Evolutionary conservation across 495 filamentous ascomycete species (phyloP), one percentile per base, ranked within the genome.

Genomic region (Talaromyces stipitatus): DNA sequence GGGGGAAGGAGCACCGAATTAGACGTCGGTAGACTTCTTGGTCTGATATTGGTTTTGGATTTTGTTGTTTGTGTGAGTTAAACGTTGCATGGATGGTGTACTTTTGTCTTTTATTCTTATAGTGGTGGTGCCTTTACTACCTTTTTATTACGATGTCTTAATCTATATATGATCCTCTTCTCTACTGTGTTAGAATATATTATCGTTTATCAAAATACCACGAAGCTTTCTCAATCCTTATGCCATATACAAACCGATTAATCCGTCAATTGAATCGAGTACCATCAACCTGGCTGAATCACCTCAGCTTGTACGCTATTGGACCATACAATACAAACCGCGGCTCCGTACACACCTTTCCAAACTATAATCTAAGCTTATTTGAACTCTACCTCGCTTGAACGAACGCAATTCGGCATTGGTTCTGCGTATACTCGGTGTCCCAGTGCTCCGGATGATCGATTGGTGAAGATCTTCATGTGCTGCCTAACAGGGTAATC

Each of bases 1-100:
- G 88, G 71, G 88, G 86, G 52, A 87, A 85, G 61, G 90, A 92
- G 64, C 76, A 78, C 59, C 72, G 69, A 57, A 65, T 79, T n/a
- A 75, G 72, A 60, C 71, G 72, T 33, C 71, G 71, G 45, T 78
- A 61, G 45, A 48, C 4, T 26, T 26, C 24, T 48, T 53, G 48
- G 8, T 50, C 5, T 56, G 26, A 12, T 54, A 14, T 23, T 54
- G 10, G 24, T 48, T 14, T 48, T 52, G 24, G 36, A 41, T 48
- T 48, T 10, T 48, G 45, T 6, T 33, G 30, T 6, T 33, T 48
- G 14, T 26, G 3, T 48, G 9, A 12, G 23, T 41, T 41, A 12
- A 33, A 33, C 36, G 14, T 26, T 26, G 45, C 45, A 48, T 48
- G 45, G 45, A 48, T 48, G 45, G 45, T 26, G 45, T 48, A 23